These are phyloP conservation scores for Neodidymelliopsis sp. DNA, from an alignment of 2,329 filamentous ascomycete species.

Conservation along the genomic window DNA sequence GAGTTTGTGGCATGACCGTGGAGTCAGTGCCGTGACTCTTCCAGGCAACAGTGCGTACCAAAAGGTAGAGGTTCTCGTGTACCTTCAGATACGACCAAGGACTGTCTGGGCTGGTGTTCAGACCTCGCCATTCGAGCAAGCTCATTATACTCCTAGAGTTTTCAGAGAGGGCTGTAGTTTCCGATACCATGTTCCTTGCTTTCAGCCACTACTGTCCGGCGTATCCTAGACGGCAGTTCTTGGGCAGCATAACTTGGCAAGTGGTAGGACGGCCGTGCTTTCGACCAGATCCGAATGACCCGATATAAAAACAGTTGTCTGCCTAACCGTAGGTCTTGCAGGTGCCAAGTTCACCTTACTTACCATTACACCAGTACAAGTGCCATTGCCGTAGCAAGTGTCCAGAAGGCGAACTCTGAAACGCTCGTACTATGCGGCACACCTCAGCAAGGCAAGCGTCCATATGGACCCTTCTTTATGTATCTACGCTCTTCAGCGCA, in stretches of 20 bases:
- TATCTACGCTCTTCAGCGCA: slow-evolving; percentile 13
- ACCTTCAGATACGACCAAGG: not conserved
- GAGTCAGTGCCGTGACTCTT: not conserved
- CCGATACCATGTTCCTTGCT: not conserved
- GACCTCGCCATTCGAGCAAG: no score
- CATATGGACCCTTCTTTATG: slow-evolving; percentile 12
- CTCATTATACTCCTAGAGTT: not conserved
- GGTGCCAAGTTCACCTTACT: not conserved
- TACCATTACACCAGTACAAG: not conserved
- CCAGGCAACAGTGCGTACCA: not conserved
- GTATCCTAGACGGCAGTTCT: slow-evolving; percentile 2
- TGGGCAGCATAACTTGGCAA: slow-evolving; percentile 7
- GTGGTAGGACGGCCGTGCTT: not conserved
- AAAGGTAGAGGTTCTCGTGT: not conserved
- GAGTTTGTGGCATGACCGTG: no score
- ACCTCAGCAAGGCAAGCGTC: slow-evolving; percentile 10
- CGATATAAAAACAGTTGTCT: not conserved
- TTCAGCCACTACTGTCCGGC: not conserved
- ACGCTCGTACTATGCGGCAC: slow-evolving; percentile 5
- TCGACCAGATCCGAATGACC: not conserved
- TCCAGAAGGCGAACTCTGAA: not conserved
- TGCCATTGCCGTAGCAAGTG: not conserved
- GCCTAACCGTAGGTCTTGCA: not conserved
- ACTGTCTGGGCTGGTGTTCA: no score
- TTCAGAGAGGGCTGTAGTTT: no score